Evolutionary conservation across 176 grass and related monocot genomes (phyloP).

Genomic region (Panicum miliaceum): DNA sequence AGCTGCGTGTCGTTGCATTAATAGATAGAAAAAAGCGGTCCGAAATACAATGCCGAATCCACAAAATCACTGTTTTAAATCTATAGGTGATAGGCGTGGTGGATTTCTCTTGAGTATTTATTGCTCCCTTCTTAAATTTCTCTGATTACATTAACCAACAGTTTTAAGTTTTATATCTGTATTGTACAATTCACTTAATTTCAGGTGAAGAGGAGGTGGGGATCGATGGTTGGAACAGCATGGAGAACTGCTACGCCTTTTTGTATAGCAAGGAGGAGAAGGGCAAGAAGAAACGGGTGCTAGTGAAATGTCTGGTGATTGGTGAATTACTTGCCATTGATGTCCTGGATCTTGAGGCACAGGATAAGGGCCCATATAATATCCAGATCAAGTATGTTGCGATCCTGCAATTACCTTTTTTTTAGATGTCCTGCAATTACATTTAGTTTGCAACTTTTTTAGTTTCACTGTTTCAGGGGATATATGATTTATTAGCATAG

Average conservation of each 20-base stretch:
- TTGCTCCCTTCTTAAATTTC: background rate
- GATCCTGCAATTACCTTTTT: background rate
- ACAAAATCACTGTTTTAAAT: background rate
- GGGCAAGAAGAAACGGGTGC: constrained; percentile 56
- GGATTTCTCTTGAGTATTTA: background rate
- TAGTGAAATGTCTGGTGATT: constrained; percentile 77
- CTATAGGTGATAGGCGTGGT: background rate
- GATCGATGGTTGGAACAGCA: constrained; percentile 76
- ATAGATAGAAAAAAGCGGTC: no score
- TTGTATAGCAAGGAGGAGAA: constrained; percentile 73
- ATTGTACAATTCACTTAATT: background rate
- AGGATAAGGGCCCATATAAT: constrained; percentile 55
- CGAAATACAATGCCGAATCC: no score
- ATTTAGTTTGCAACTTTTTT: background rate
- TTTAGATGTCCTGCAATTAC: background rate
- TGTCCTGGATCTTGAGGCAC: constrained; percentile 62
- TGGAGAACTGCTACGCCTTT: constrained; percentile 76
- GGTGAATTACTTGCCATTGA: constrained; percentile 69
- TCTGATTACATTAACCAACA: background rate
- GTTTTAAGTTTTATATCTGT: constrained; percentile 1
- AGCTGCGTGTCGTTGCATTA: no score
- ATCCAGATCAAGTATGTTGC: constrained; percentile 72
- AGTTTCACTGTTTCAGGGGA: background rate
- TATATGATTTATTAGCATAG: background rate
- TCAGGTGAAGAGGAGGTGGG: constrained; percentile 70